Evolutionary conservation across 176 grass and related monocot species (phyloP).

Genomic region (Ananas comosus): DNA sequence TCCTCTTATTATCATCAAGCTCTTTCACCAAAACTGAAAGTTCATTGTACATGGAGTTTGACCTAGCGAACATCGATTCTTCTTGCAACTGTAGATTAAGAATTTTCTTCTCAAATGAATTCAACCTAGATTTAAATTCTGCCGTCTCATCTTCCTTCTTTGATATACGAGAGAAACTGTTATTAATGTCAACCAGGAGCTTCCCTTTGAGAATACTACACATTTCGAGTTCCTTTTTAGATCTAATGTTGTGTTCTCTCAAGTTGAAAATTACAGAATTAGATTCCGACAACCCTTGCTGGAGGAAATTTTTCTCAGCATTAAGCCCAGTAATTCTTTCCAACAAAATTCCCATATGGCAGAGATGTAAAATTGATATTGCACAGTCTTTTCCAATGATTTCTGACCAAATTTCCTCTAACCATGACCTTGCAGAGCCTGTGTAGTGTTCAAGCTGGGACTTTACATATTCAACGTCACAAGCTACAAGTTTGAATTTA

Average conservation of each 20-base stretch:
- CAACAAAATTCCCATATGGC: conserved; percentile 84
- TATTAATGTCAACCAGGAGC: conserved; percentile 74
- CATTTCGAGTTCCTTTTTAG: conserved; percentile 69
- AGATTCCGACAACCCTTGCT: conserved; percentile 51
- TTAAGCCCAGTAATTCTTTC: conserved; percentile 80
- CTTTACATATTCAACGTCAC: conserved; percentile 63
- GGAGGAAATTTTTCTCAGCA: conserved; percentile 84
- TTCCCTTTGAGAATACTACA: conserved; percentile 89
- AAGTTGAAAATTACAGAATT: conserved; percentile 73
- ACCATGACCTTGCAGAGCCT: conserved; percentile 44
- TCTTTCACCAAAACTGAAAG: conserved; percentile 53
- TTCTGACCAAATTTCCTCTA: conserved; percentile 80
- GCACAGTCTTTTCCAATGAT: conserved; percentile 96
- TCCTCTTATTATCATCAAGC: conserved; percentile 58
- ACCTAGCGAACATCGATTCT: conserved; percentile 74
- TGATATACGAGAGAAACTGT: conserved; percentile 64
- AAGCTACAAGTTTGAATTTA: conserved; percentile 58
- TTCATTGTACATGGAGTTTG: conserved; percentile 65
- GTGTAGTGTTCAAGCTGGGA: conserved; percentile 37
- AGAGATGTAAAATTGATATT: conserved; percentile 81
- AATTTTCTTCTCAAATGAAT: conserved; percentile 77
- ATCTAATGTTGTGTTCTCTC: conserved; percentile 61
- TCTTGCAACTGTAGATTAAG: conserved; percentile 71
- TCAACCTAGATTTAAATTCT: conserved; percentile 46
- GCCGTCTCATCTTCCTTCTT: conserved; percentile 82